Conservation (phyloP, 495 filamentous ascomycete species). For the Tuber indicum region DNA sequence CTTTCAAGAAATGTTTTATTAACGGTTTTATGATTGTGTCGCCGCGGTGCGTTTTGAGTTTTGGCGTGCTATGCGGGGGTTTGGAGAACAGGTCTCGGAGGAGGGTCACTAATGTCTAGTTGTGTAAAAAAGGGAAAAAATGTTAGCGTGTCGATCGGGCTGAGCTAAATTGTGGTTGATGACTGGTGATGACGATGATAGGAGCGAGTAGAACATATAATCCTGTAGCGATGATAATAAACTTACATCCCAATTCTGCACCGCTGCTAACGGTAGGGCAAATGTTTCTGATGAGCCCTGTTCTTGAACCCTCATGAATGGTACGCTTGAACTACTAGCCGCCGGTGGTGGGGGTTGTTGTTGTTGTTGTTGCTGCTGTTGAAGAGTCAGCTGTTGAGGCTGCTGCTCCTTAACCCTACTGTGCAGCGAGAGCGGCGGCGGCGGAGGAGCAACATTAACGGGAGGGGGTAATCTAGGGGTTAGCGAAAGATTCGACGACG, state of each 20-base stretch:
- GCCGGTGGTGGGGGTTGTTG: slow-evolving; percentile 18
- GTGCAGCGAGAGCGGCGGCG: slow-evolving; percentile 21
- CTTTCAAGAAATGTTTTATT: slow-evolving; percentile 38
- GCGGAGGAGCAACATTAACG: slow-evolving; percentile 32
- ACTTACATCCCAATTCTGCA: slow-evolving; percentile 38
- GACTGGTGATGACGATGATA: not conserved
- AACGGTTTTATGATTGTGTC: slow-evolving; percentile 37
- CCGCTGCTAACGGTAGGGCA: slow-evolving; percentile 34
- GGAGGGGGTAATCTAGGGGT: slow-evolving; percentile 23
- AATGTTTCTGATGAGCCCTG: slow-evolving; percentile 41
- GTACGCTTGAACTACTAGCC: slow-evolving; percentile 24
- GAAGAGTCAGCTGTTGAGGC: slow-evolving; percentile 12
- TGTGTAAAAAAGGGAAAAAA: slow-evolving; percentile 9
- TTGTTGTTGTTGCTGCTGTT: slow-evolving; percentile 35
- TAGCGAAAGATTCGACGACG: slow-evolving; percentile 26
- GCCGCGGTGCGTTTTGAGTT: slow-evolving; percentile 38
- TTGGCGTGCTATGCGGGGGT: slow-evolving; percentile 28
- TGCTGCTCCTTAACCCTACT: slow-evolving; percentile 11
- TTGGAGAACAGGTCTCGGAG: slow-evolving; percentile 37
- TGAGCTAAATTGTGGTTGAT: not conserved
- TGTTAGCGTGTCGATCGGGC: not conserved
- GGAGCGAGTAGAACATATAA: slow-evolving; percentile 6
- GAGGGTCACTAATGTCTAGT: slow-evolving; percentile 30
- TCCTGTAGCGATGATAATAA: not conserved
- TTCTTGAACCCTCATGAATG: slow-evolving; percentile 35